Conservation (phyloP, 2,329 filamentous ascomycete genomes). For the Exophiala bonariae region DNA sequence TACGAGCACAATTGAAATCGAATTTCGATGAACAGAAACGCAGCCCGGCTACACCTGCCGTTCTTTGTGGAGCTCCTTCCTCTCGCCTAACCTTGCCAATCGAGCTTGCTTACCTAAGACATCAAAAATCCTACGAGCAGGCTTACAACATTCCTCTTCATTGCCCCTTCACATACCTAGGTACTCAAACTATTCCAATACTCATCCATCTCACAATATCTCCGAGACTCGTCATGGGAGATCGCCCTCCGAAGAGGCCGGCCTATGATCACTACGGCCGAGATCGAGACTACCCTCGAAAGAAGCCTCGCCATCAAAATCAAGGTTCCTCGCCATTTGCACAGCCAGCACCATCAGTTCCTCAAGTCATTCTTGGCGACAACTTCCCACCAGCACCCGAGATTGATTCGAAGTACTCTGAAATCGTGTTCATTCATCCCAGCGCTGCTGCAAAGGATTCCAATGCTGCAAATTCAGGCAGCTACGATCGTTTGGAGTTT, state of each 20-base stretch:
- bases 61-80: background rate
- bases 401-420: constrained; percentile 17
- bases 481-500: constrained; percentile 85
- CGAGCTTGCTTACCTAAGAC: too few species aligned
- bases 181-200: too few species aligned
- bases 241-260: background rate
- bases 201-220: background rate
- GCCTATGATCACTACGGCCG: background rate
- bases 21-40: background rate
- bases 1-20: too few species aligned
- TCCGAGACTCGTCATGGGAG: background rate
- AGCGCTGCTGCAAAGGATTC: constrained; percentile 45
- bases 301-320: constrained; percentile 2
- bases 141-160: too few species aligned
- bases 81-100: constrained; percentile 6
- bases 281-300: background rate
- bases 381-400: constrained; percentile 23
- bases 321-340: background rate
- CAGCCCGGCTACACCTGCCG: constrained; percentile 4
- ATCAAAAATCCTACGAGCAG: too few species aligned
- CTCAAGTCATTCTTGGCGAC: constrained; percentile 5
- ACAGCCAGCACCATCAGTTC: background rate
- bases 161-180: too few species aligned
- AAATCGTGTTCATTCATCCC: constrained; percentile 26
- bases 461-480: constrained; percentile 30